Evolutionary conservation across 306 rosid genomes (phyloP).

Genomic region (Quercus berberidifolia): DNA sequence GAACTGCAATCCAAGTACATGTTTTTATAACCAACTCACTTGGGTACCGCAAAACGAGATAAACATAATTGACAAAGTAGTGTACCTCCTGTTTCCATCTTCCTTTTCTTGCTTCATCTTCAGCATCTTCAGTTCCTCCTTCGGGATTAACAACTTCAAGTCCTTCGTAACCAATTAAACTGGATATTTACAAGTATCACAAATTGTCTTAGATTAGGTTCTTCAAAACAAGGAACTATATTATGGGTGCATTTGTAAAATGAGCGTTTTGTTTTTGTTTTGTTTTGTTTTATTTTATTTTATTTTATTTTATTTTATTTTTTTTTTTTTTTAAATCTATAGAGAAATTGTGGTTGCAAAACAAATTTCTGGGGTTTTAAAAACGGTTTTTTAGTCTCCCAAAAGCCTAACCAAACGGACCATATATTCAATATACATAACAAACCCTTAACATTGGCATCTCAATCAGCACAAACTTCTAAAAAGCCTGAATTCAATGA

Average conservation of each 20-base stretch:
- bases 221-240: conserved; percentile 1
- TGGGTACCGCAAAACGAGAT: background rate
- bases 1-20: background rate
- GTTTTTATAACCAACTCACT: background rate
- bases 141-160: conserved; percentile 95
- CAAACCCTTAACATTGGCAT: too few species aligned
- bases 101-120: conserved; percentile 88
- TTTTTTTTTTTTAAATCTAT: too few species aligned
- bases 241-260: too few species aligned
- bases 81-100: conserved; percentile 92
- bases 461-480: too few species aligned
- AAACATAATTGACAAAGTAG: conserved; percentile 3
- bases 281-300: too few species aligned
- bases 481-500: too few species aligned
- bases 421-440: too few species aligned
- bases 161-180: conserved; percentile 60
- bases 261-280: too few species aligned
- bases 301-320: too few species aligned
- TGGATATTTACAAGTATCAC: conserved; percentile 13
- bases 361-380: background rate
- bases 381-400: too few species aligned
- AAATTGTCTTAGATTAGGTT: background rate
- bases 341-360: background rate
- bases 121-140: conserved; percentile 95
- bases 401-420: too few species aligned